A percentile compares a stretch with the other conserved stretches of the same genome.
These are phyloP conservation scores for Skeletonema grethae DNA, from an alignment of 108 stramenopile genomes.

Conservation along the genomic window DNA sequence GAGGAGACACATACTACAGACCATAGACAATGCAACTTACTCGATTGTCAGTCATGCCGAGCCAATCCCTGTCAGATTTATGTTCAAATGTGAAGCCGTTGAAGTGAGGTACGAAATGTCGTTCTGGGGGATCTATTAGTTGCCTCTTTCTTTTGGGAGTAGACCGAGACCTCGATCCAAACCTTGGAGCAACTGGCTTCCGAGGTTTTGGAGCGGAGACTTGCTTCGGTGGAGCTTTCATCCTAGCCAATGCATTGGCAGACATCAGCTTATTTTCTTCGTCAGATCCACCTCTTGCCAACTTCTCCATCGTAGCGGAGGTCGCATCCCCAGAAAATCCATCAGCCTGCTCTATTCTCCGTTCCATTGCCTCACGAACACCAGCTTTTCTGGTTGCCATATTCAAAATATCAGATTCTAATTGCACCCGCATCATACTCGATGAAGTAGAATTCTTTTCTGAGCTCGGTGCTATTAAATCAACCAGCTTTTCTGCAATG, in stretches of 20 bases:
- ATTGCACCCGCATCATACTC: slow-evolving; percentile 49
- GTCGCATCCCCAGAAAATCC: slow-evolving; percentile 21
- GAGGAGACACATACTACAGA: not conserved
- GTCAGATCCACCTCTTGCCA: slow-evolving; percentile 23
- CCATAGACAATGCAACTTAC: slow-evolving; percentile 17
- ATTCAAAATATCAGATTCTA: slow-evolving; percentile 63
- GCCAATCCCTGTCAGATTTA: slow-evolving; percentile 57
- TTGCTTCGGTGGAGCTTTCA: slow-evolving; percentile 5
- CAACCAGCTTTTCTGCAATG: slow-evolving; percentile 53
- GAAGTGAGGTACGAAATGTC: slow-evolving; percentile 57
- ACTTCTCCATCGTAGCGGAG: slow-evolving; percentile 13
- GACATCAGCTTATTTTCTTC: slow-evolving; percentile 31
- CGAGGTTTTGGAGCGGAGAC: slow-evolving; percentile 1
- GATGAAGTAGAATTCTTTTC: slow-evolving; percentile 20
- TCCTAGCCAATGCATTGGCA: slow-evolving; percentile 22
- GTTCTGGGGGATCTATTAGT: slow-evolving; percentile 8
- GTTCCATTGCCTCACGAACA: slow-evolving; percentile 41
- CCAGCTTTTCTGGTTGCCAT: slow-evolving; percentile 57
- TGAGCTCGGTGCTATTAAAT: slow-evolving; percentile 23
- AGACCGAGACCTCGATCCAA: not conserved
- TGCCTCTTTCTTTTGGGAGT: not conserved
- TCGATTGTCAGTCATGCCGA: slow-evolving; percentile 34
- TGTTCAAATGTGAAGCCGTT: slow-evolving; percentile 56
- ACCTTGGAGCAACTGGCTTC: not conserved
- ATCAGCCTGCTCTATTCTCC: slow-evolving; percentile 40